phyloP scores from a whole-genome alignment of 1,139 yeast species.

The Scheffersomyces illinoinensis region DNA sequence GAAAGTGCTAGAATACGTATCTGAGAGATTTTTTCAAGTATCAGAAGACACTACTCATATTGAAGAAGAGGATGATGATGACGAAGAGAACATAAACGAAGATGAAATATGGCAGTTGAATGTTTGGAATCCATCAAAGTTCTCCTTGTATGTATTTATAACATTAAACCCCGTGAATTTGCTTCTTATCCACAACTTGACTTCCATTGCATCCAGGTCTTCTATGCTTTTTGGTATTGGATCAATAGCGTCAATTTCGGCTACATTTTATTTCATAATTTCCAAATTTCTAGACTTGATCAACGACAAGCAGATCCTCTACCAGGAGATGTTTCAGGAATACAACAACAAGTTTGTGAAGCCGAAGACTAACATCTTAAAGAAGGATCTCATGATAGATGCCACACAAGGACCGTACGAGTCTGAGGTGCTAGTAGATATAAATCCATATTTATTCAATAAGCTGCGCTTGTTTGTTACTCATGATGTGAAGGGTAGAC shows the following conservation, averaged over 20 bases:
- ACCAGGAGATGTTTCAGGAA: conserved; percentile 64
- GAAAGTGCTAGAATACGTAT: neutral
- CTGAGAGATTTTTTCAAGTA: conserved; percentile 3
- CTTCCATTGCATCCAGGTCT: conserved; percentile 10
- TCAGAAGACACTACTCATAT: neutral
- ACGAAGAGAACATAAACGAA: conserved; percentile 17
- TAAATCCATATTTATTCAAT: conserved; percentile 29
- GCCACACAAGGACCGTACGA: conserved; percentile 49
- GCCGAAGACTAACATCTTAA: conserved; percentile 54
- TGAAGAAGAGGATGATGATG: conserved; percentile 5
- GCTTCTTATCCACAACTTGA: conserved; percentile 34
- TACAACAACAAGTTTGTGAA: conserved; percentile 65
- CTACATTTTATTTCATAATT: conserved; percentile 41
- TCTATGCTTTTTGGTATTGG: conserved; percentile 16
- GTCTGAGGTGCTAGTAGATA: conserved; percentile 31
- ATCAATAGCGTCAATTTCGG: conserved; percentile 34
- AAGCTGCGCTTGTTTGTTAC: conserved; percentile 46
- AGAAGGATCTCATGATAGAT: conserved; percentile 67
- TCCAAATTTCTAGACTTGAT: conserved; percentile 47
- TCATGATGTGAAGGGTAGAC: conserved; percentile 47
- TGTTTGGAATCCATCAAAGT: conserved; percentile 33
- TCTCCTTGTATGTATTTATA: conserved; percentile 31
- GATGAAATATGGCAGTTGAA: conserved; percentile 52
- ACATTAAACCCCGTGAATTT: conserved; percentile 60
- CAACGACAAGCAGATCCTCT: conserved; percentile 60